phyloP scores from a whole-genome alignment of 2,329 filamentous ascomycete species.

The Macrophomina phaseolina region DNA sequence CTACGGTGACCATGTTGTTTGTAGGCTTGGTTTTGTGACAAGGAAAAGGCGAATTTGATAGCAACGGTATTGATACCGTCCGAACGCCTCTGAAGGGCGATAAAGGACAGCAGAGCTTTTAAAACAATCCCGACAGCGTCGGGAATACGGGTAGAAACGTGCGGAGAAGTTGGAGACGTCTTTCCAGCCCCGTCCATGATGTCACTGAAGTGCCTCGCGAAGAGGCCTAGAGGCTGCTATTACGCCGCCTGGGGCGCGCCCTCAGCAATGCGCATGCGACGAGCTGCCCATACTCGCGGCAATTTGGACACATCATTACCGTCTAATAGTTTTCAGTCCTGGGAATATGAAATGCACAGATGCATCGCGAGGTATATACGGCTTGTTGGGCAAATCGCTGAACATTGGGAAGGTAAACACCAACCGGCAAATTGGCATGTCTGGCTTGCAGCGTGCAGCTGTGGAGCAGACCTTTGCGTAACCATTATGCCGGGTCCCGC shows the following conservation, averaged over 20 bases:
- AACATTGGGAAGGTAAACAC: neutral
- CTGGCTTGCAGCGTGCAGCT: constrained; percentile 8
- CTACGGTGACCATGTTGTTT: constrained; percentile 34
- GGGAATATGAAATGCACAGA: too few relatives aligned
- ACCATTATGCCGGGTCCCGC: neutral
- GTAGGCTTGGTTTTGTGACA: neutral
- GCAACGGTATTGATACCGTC: neutral
- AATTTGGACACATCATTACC: neutral
- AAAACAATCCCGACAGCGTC: neutral
- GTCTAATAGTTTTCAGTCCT: neutral
- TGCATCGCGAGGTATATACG: too few relatives aligned
- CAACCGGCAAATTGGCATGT: neutral
- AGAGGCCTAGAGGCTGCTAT: neutral
- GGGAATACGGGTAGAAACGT: neutral
- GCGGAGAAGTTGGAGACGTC: neutral
- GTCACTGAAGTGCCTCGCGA: neutral
- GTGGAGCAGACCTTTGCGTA: neutral
- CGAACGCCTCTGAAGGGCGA: neutral
- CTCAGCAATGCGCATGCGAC: neutral
- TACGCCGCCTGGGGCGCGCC: neutral
- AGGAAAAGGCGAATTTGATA: neutral
- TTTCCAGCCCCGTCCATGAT: neutral
- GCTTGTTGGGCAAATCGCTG: neutral
- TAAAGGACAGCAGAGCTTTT: neutral
- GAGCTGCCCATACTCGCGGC: neutral